Base-by-base conservation (phyloP, 257 asterid genomes). In the Solanum chilense region DNA sequence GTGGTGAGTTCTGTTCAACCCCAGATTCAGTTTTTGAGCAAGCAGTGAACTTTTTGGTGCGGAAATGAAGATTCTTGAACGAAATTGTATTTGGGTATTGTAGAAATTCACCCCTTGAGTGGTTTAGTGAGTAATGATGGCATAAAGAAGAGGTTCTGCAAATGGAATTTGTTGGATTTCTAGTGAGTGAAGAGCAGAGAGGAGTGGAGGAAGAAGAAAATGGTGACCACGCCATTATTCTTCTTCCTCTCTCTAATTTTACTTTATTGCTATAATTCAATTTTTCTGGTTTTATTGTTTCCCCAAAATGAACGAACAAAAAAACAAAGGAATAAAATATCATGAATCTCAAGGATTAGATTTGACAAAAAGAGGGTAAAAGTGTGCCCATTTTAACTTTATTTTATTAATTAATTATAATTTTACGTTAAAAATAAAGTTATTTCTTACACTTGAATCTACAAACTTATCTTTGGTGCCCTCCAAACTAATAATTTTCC, bases 201-300 rank as follows among this genome's bases (percentile, higher is more conserved):
- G 21, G 13, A 64, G 56, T 71, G 56, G 45, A 33, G 62, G 88
- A 71, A 60, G 88, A 47, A 62, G 82, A 35, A 42, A 85, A 47
- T 87, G 62, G 62, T 18, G n/a, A 16, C n/a, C 62, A 52, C n/a
- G 96, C 90, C 98, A 95, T 95, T 77, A 84, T 89, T 29, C 42
- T 41, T 71, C 58, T 84, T 27, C 60, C 23, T 58, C 29, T 6
- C 41, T 35, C 9, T n/a, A 4, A 16, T 73, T 3, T n/a, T 15
- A 0, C 39, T 37, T 20, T 10, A 49, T 3, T 25, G 52, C 7
- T 23, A n/a, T 70, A 20, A 73, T 52, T 44, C 66, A 78, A 27
- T 9, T 78, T 78, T 78, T 25, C 1, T 78, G 25, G 0, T 45
- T 78, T 78, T 78, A 18, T 78, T 9, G 62, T 75, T 75, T 23